Base-by-base conservation (phyloP, 2,329 filamentous ascomycete species). In the Aspergillus unguis region DNA sequence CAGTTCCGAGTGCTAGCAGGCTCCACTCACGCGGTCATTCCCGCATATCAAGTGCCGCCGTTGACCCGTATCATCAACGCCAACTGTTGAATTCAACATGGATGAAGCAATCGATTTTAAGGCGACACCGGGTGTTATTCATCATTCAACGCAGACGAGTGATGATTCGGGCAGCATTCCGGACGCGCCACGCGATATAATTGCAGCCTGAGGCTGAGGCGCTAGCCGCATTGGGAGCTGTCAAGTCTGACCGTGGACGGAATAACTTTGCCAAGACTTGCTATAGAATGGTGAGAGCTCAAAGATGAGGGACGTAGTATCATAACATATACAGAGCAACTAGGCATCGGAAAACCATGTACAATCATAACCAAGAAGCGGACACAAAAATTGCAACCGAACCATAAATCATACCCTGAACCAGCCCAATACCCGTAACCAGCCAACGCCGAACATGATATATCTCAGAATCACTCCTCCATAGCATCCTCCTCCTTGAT, bases 401-500 rank as follows among this genome's bases (percentile, higher is more conserved):
- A 36, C 42, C 37, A 36, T 10, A 23, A 46, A 11, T 10, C 36
- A 41, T 29, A 43, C 6, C 32, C n/a, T 36, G 5, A 37, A 31
- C 37, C 44, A 45, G 49, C 23, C 26, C 42, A 52, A 11, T 29
- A 40, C 40, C 28, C 41, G n/a, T 17, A 28, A 44, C 17, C n/a
- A n/a, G 11, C 41, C 50, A 59, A 59, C 54, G 54, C 56, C 58
- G 55, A 58, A 55, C 60, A 51, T 58, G 51, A 37, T 50, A 17
- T 17, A 17, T 17, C 17, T 17, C 17, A 45, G 35, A 51, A 61
- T 44, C 43, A 51, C 29, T 55, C 50, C 5, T 68, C 66, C 48
- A 51, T 58, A 27, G 42, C 51, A 6, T 44, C 41, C 47, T 71
- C 68, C 4, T 65, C 62, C 51, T 71, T 70, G 47, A 70, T 65